Evolutionary conservation across 2,329 filamentous ascomycete species (phyloP).

Genomic region (Nigrospora oryzae): DNA sequence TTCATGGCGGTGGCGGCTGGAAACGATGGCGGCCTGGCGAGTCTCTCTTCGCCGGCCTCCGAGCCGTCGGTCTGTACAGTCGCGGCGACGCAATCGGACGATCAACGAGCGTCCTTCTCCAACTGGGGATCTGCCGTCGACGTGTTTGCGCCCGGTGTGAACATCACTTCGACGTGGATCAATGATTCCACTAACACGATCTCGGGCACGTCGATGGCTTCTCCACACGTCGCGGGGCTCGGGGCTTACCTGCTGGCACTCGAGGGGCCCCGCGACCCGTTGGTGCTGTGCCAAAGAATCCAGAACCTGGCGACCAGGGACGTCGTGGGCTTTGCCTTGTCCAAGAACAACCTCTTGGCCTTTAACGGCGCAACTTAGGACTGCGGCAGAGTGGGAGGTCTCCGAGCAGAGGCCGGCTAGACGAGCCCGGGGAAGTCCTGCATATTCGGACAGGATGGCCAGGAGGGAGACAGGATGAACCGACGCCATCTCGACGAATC

Average conservation of each 20-base stretch:
- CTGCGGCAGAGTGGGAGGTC: too few species aligned
- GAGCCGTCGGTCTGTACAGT: constrained; percentile 23
- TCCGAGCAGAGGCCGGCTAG: too few species aligned
- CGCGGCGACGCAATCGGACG: constrained; percentile 16
- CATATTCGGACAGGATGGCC: too few species aligned
- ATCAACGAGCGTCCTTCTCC: constrained; percentile 7
- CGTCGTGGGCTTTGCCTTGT: constrained; percentile 10
- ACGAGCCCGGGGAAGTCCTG: too few species aligned
- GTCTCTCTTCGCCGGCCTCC: constrained; percentile 17
- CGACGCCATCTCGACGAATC: too few species aligned
- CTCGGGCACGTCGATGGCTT: constrained; percentile 36
- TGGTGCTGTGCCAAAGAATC: constrained; percentile 13
- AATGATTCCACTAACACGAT: constrained; percentile 27
- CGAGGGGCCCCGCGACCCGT: constrained; percentile 26
- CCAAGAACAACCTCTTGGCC: constrained; percentile 12
- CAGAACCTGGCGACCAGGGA: constrained; percentile 12
- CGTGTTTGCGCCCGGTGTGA: constrained; percentile 31
- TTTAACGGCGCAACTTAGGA: constrained; percentile 9
- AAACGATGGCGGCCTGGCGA: constrained; percentile 22
- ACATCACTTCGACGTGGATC: constrained; percentile 28
- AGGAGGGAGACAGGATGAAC: too few species aligned
- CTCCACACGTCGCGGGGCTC: constrained; percentile 32
- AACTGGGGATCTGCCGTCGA: constrained; percentile 26
- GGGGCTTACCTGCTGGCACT: constrained; percentile 37
- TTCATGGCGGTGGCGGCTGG: constrained; percentile 38